Conservation (phyloP, 495 filamentous ascomycete species). For the Neurospora hispaniola region DNA sequence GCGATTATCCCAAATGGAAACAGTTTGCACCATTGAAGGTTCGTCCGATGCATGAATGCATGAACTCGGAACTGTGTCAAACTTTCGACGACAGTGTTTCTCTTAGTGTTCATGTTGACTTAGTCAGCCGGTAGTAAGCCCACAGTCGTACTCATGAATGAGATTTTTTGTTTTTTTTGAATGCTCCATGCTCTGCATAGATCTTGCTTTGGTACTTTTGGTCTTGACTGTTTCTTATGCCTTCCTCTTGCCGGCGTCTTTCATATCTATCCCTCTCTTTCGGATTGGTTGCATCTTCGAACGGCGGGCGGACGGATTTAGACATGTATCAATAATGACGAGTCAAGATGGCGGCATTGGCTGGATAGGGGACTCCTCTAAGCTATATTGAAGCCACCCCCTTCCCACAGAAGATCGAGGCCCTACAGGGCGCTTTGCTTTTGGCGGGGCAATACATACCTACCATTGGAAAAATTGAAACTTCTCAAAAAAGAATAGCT, state of each 20-base stretch:
- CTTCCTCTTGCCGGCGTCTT: neutral
- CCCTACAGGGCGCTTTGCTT: slow-evolving; percentile 2
- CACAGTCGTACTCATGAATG: no score
- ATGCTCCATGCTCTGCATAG: neutral
- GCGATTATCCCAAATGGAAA: neutral
- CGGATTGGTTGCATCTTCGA: neutral
- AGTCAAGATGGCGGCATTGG: neutral
- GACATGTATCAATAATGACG: neutral
- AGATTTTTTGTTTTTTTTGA: no score
- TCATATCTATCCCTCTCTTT: neutral
- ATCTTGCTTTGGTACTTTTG: neutral
- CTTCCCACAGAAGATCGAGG: neutral
- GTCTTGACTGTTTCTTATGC: neutral
- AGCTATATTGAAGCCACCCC: neutral
- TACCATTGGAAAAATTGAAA: neutral
- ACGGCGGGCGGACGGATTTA: slow-evolving; percentile 3
- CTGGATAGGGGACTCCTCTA: no score
- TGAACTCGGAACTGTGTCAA: neutral
- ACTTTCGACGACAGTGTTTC: neutral
- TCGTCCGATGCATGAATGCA: neutral
- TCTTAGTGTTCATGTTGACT: no score
- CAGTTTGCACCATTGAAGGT: neutral
- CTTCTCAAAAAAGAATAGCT: neutral
- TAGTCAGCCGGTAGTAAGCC: no score
- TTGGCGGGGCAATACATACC: neutral